These are phyloP conservation scores for Penicillium sp. DNA, from an alignment of 2,329 filamentous ascomycete species.

Conservation along the genomic window DNA sequence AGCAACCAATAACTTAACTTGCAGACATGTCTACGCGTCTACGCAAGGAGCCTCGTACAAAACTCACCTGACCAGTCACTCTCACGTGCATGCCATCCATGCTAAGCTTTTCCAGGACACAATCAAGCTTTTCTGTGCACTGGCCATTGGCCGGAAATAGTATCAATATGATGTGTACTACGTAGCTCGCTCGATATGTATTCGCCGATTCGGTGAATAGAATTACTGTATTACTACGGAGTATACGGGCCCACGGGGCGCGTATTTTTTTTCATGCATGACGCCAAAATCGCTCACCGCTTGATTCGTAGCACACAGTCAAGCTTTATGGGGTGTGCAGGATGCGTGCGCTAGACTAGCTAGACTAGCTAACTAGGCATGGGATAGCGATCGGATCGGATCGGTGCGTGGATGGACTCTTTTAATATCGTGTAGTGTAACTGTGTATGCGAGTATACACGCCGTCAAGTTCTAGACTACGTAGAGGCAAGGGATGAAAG, in stretches of 20 bases:
- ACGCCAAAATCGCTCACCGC: not conserved
- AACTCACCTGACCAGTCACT: not conserved
- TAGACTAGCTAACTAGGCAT: not conserved
- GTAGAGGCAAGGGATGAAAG: too few species aligned
- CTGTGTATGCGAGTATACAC: too few species aligned
- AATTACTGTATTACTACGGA: not conserved
- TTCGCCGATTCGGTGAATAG: not conserved
- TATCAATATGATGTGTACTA: too few species aligned
- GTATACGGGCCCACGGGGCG: too few species aligned
- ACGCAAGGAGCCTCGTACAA: not conserved
- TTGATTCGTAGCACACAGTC: not conserved
- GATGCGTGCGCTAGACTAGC: too few species aligned
- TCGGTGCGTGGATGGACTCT: not conserved
- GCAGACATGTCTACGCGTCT: not conserved
- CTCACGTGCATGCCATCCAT: not conserved
- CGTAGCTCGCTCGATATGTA: too few species aligned
- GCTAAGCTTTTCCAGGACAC: not conserved
- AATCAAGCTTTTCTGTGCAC: not conserved
- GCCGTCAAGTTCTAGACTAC: too few species aligned
- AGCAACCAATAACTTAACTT: not conserved
- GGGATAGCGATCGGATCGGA: not conserved
- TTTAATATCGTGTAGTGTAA: too few species aligned
- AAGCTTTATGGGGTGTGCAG: not conserved
- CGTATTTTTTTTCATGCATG: not conserved
- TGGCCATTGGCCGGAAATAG: too few species aligned